Percentiles rank a stretch among this genome's conserved stretches.
These are phyloP conservation scores for Protea cynaroides DNA, from an alignment of 164 flowering plant species.

Conservation along the genomic window DNA sequence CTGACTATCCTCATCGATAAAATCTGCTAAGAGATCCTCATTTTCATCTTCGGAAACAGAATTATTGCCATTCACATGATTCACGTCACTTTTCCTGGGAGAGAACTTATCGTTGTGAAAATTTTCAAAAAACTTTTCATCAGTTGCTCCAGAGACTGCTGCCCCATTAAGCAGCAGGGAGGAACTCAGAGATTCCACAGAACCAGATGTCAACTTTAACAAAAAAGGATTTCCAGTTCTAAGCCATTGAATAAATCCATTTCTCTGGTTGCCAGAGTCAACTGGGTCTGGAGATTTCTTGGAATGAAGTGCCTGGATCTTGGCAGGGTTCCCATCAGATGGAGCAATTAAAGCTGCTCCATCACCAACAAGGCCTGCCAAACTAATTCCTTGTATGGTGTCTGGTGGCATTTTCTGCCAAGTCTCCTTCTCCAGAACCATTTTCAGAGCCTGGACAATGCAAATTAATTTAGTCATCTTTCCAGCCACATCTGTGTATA, in stretches of 20 bases:
- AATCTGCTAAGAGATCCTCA: conserved; percentile 98
- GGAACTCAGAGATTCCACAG: conserved; percentile 34
- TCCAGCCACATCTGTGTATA: background rate
- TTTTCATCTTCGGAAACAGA: conserved; percentile 77
- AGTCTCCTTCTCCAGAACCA: conserved; percentile 92
- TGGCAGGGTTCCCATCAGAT: conserved; percentile 35
- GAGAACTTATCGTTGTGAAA: conserved; percentile 27
- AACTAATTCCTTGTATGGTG: conserved; percentile 66
- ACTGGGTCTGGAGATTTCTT: conserved; percentile 29
- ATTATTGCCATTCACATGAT: conserved; percentile 38
- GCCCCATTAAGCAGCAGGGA: conserved; percentile 33
- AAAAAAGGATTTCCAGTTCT: conserved; percentile 69
- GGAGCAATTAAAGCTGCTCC: conserved; percentile 74
- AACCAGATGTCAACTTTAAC: conserved; percentile 29
- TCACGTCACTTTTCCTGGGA: conserved; percentile 27
- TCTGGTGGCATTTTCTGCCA: conserved; percentile 80
- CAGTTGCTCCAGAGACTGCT: conserved; percentile 22
- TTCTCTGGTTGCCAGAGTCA: conserved; percentile 31
- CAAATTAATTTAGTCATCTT: conserved; percentile 6
- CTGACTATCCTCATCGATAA: conserved; percentile 99
- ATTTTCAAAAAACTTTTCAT: conserved; percentile 24
- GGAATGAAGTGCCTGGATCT: conserved; percentile 29
- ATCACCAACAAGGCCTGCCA: conserved; percentile 94
- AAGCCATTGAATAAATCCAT: conserved; percentile 73
- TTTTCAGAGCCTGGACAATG: conserved; percentile 70